These are phyloP conservation scores for Cymbopogon citratus DNA, from an alignment of 176 grass and related monocot species.

Conservation along the genomic window DNA sequence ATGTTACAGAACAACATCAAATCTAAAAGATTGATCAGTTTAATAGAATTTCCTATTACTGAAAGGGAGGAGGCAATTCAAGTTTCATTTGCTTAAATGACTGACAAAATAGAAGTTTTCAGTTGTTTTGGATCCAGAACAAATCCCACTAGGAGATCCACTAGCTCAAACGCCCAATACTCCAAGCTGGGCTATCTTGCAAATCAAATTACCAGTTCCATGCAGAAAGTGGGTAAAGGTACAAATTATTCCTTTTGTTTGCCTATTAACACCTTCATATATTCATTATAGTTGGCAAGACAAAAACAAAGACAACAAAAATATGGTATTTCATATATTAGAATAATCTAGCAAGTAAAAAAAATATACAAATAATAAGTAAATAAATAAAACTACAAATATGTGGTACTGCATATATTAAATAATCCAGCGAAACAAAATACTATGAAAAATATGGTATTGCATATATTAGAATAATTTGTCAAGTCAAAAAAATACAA, in stretches of 20 bases:
- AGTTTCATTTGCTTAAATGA: constrained; percentile 49
- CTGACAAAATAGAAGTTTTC: constrained; percentile 84
- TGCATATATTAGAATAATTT: too few relatives aligned
- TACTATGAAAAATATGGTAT: too few relatives aligned
- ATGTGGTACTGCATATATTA: too few relatives aligned
- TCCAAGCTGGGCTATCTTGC: constrained; percentile 53
- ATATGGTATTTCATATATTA: too few relatives aligned
- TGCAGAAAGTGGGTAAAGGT: constrained; percentile 8
- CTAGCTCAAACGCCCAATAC: constrained; percentile 97
- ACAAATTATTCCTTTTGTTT: not conserved
- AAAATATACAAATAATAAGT: too few relatives aligned
- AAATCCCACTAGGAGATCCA: constrained; percentile 83
- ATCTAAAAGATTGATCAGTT: not conserved
- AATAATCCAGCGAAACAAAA: too few relatives aligned
- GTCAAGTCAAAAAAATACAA: too few relatives aligned
- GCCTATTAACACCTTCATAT: too few relatives aligned
- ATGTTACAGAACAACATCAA: not conserved
- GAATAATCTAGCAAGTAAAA: too few relatives aligned
- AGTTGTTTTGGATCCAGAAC: constrained; percentile 80
- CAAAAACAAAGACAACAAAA: too few relatives aligned
- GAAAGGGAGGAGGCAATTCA: not conserved
- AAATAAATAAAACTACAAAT: too few relatives aligned
- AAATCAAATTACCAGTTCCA: constrained; percentile 19
- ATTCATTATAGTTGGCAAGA: too few relatives aligned
- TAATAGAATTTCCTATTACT: not conserved